These are phyloP conservation scores for Cordyceps fumosorosea DNA, from an alignment of 2,329 filamentous ascomycete species.

Conservation along the genomic window DNA sequence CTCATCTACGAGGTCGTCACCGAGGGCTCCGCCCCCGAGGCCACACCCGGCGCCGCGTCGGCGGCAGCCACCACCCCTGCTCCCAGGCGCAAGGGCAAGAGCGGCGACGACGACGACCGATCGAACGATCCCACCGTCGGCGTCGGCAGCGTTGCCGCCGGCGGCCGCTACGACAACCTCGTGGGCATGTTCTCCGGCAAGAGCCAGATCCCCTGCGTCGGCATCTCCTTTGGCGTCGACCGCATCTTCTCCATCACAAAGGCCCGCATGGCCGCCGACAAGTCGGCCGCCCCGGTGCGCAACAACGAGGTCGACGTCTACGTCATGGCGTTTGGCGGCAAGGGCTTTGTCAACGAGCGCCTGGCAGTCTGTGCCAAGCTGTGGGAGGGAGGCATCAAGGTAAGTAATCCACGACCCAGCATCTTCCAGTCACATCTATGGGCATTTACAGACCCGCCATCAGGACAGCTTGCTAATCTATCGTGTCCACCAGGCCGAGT, in stretches of 20 bases:
- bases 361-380: conserved; percentile 71
- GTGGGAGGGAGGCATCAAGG: conserved; percentile 84
- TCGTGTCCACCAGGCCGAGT: conserved; percentile 58
- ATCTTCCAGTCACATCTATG: not conserved
- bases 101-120: conserved; percentile 54
- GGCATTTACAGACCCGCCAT: not conserved
- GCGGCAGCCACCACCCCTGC: conserved; percentile 31
- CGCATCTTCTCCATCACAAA: conserved; percentile 92
- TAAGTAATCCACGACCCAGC: conserved; percentile 24
- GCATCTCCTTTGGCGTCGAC: conserved; percentile 88
- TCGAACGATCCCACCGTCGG: conserved; percentile 75
- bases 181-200: conserved; percentile 91
- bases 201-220: conserved; percentile 59
- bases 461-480: conserved; percentile 13
- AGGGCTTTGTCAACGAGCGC: conserved; percentile 77
- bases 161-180: conserved; percentile 85
- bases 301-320: conserved; percentile 80
- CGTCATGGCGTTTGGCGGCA: conserved; percentile 91
- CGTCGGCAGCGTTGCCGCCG: conserved; percentile 82
- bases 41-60: conserved; percentile 29
- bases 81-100: conserved; percentile 45
- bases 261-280: conserved; percentile 60
- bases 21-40: conserved; percentile 60
- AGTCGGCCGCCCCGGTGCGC: conserved; percentile 43
- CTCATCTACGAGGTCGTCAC: conserved; percentile 88